Evolutionary conservation across 345 rosid genomes (phyloP), one percentile per base, ranked within the genome.

Genomic region (Citrus maxima): DNA sequence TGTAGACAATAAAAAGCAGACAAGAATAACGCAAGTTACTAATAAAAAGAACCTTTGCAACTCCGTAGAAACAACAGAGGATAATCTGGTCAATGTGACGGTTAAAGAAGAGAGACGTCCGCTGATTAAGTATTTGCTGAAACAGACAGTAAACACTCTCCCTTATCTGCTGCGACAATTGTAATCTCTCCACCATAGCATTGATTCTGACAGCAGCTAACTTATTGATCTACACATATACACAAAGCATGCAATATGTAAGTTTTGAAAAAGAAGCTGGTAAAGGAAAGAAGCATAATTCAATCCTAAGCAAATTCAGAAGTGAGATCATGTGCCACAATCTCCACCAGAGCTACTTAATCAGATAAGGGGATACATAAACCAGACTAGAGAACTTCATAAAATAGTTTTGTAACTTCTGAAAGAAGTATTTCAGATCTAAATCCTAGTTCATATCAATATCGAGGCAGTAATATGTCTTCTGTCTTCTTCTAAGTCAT

Each of bases 41-140:
- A 71, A 59, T 42, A 42, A 51, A 66, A 37, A 89, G 80, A 74
- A 93, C 97, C 97, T 93, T 93, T 22, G 98, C 95, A 66, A 94
- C 78, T 74, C 91, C 93, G 74, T 94, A 94, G 85, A 94, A 91
- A 87, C 97, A 94, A 77, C 98, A 90, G 49, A 92, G 92, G 78
- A 94, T 88, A 81, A 94, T 90, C 85, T 92, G 98, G 81, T 94
- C 97, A 64, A 92, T 91, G 71, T 94, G 98, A 35, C 93, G 92
- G 78, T 88, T 92, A 76, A 92, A 94, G 82, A 90, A 91, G 74
- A 92, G 88, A 77, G 87, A 84, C 19, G 95, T 87, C 80, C 83
- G 85, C 80, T 85, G 92, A 84, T 40, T 87, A 80, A 94, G 91
- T 76, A 89, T 90, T 76, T 82, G 91, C 77, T 92, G 93, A 79